A percentile compares a stretch with the other conserved stretches of the same genome.
phyloP scores from a whole-genome alignment of 768 basidiomycete species.

The Trametes cinnabarina region DNA sequence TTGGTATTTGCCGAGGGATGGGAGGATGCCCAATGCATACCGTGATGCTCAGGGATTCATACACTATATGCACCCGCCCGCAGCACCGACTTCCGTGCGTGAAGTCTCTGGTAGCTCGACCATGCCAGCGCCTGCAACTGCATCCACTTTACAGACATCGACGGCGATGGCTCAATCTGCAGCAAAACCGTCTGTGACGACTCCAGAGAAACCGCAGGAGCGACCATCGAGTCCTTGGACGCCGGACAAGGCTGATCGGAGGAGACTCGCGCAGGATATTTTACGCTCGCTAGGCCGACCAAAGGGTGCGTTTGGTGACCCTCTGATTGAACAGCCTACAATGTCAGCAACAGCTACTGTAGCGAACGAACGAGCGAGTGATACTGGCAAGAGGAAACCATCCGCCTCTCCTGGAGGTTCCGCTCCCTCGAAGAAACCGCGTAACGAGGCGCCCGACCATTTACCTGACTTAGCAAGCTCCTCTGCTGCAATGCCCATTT shows the following conservation, averaged over 20 bases:
- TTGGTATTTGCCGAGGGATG: not conserved
- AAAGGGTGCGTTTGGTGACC: constrained; percentile 2
- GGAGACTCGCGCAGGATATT: constrained; percentile 54
- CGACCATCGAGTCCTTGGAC: constrained; percentile 17
- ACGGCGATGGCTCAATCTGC: no score
- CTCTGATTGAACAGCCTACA: not conserved
- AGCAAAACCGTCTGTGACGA: not conserved
- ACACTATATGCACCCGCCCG: not conserved
- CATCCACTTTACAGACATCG: no score
- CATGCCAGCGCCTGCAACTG: not conserved
- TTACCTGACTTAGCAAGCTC: not conserved
- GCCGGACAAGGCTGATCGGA: constrained; percentile 47
- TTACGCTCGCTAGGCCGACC: constrained; percentile 47
- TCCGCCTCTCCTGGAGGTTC: not conserved
- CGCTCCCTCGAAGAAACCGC: constrained; percentile 10
- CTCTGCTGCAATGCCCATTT: not conserved
- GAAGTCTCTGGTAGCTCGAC: not conserved
- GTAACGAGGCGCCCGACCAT: not conserved
- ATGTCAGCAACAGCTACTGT: not conserved
- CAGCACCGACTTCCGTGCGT: not conserved
- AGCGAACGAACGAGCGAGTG: not conserved
- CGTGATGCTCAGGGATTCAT: constrained; percentile 1
- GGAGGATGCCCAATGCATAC: constrained; percentile 2
- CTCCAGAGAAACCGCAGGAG: not conserved
- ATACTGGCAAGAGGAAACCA: constrained; percentile 4